A percentile compares a stretch with the other conserved stretches of the same genome.
Evolutionary conservation across 805 yeast genomes (phyloP).

Genomic region (Kazachstania kunashirensis): DNA sequence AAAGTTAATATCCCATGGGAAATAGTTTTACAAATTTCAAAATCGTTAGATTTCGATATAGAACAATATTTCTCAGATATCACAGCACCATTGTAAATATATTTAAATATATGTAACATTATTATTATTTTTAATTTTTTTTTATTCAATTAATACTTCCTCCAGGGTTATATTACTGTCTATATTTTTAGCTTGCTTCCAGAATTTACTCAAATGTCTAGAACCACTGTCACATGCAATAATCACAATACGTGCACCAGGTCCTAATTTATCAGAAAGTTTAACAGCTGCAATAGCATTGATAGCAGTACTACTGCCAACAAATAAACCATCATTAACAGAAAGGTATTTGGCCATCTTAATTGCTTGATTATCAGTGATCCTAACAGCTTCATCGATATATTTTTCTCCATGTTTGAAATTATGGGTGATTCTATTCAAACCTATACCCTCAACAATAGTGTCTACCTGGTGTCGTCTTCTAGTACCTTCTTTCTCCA

Average conservation of each 20-base stretch:
- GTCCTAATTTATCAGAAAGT: conserved; percentile 38
- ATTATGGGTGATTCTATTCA: conserved; percentile 78
- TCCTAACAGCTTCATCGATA: conserved; percentile 73
- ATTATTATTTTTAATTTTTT: neutral
- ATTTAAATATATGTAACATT: neutral
- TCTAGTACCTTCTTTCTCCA: conserved; percentile 86
- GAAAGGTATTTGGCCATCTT: conserved; percentile 81
- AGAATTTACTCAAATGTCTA: conserved; percentile 83
- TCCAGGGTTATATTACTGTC: conserved; percentile 28
- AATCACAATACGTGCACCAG: conserved; percentile 67
- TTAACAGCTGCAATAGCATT: conserved; percentile 83
- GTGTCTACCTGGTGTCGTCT: conserved; percentile 96
- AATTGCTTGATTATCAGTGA: conserved; percentile 70
- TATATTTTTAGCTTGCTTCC: conserved; percentile 55
- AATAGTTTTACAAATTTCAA: conserved; percentile 48
- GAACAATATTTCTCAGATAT: conserved; percentile 41
- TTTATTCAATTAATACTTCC: conserved; percentile 21
- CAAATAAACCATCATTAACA: conserved; percentile 76
- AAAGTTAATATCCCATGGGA: conserved; percentile 66
- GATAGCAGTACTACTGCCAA: conserved; percentile 90
- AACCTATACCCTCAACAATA: conserved; percentile 84
- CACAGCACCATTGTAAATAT: conserved; percentile 6
- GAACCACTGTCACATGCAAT: conserved; percentile 89
- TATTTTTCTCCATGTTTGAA: conserved; percentile 58
- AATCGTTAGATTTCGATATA: conserved; percentile 56